These are phyloP conservation scores for Echria macrotheca DNA, from an alignment of 495 filamentous ascomycete species.

Conservation along the genomic window DNA sequence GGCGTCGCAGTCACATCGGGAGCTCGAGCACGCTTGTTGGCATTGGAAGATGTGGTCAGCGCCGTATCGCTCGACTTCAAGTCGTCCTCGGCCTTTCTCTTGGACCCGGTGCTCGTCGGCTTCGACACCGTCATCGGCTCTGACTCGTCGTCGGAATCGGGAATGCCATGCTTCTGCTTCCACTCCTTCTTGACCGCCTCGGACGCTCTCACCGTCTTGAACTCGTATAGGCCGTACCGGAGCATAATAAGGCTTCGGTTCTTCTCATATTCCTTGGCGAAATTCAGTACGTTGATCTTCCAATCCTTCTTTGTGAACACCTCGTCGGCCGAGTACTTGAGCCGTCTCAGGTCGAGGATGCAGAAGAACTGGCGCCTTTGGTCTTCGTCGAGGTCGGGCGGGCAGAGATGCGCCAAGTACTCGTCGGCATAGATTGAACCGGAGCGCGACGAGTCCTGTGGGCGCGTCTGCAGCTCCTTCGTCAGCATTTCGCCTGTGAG, in stretches of 20 bases:
- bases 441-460: conserved; percentile 26
- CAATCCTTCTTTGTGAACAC: conserved; percentile 48
- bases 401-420: conserved; percentile 44
- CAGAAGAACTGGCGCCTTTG: conserved; percentile 49
- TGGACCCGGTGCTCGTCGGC: conserved; percentile 19
- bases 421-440: conserved; percentile 47
- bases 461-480: conserved; percentile 35
- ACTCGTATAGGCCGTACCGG: conserved; percentile 48
- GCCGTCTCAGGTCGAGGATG: conserved; percentile 46
- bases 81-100: conserved; percentile 46
- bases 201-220: conserved; percentile 47
- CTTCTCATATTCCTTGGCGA: conserved; percentile 51
- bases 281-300: conserved; percentile 48
- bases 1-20: conserved; percentile 19
- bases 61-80: conserved; percentile 29
- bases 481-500: conserved; percentile 42
- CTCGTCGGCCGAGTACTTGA: conserved; percentile 48
- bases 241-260: conserved; percentile 48
- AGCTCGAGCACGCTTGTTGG: conserved; percentile 42
- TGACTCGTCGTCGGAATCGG: conserved; percentile 32
- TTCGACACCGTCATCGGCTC: conserved; percentile 9
- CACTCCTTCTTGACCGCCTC: conserved; percentile 44
- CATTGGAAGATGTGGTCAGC: conserved; percentile 28
- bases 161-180: conserved; percentile 41
- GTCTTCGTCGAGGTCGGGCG: conserved; percentile 41